Evolutionary conservation across 2,329 filamentous ascomycete genomes (phyloP).

Genomic region (Microdochium nivale): DNA sequence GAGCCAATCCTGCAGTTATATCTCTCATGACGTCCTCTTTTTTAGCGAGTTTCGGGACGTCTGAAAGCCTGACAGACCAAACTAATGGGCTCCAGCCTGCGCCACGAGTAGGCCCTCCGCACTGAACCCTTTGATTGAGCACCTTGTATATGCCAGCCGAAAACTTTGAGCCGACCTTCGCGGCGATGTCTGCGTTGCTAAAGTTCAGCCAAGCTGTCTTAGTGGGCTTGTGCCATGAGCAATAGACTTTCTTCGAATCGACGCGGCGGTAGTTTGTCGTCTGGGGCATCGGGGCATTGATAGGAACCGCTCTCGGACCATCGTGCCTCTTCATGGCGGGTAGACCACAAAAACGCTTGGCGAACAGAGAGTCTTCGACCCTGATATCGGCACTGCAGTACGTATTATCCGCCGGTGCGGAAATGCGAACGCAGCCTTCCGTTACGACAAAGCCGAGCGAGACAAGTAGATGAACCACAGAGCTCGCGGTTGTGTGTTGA

Average conservation of each 20-base stretch:
- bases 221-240: slow-evolving; percentile 25
- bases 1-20: slow-evolving; percentile 9
- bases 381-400: slow-evolving; percentile 12
- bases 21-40: slow-evolving; percentile 7
- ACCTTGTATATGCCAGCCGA: slow-evolving; percentile 13
- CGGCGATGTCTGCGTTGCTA: slow-evolving; percentile 7
- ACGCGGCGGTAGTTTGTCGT: slow-evolving; percentile 18
- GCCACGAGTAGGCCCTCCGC: slow-evolving; percentile 1
- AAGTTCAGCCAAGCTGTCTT: slow-evolving; percentile 21
- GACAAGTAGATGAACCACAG: slow-evolving; percentile 12
- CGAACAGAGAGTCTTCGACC: slow-evolving; percentile 17
- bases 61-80: slow-evolving; percentile 16
- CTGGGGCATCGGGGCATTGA: slow-evolving; percentile 9
- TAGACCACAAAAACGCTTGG: slow-evolving; percentile 8
- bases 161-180: slow-evolving; percentile 11
- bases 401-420: neutral
- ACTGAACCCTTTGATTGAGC: slow-evolving; percentile 7
- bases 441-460: slow-evolving; percentile 6
- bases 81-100: slow-evolving; percentile 3
- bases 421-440: slow-evolving; percentile 7
- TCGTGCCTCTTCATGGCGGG: slow-evolving; percentile 2
- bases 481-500: slow-evolving; percentile 3
- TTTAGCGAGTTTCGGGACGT: slow-evolving; percentile 10
- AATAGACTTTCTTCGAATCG: slow-evolving; percentile 23
- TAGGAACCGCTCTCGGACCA: slow-evolving; percentile 2